Base-by-base conservation (phyloP, 129 eudicot species). In the Gnaphalium uliginosum region DNA sequence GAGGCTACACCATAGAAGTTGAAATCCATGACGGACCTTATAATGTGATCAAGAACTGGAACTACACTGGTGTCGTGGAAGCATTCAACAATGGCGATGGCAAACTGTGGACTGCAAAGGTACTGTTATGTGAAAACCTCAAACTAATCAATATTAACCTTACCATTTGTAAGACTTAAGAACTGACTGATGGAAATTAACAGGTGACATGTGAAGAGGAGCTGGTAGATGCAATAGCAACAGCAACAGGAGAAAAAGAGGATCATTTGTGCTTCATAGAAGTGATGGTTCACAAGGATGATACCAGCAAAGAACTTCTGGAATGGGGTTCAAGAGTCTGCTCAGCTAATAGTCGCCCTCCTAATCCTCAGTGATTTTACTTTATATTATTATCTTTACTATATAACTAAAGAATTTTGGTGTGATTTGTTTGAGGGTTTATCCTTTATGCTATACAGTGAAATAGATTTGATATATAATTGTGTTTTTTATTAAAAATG, bases 291-390 rank as follows among this genome's bases (percentile, higher is more conserved):
- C 89, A 86, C 76, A 86, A 82, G 56, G 89, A 85, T 59, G 89
- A 85, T 24, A 85, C 89, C 66, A 85, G 89, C 82, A 85, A 85
- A 85, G 89, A 85, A 71, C 82, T 85, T 41, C 86, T 85, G 2
- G 89, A 85, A 75, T 85, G 89, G 89, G 89, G 89, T 54, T 85
- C 89, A 24, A 82, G 89, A 75, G 89, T 85, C 21, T 85, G 82
- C 68, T 76, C 89, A 32, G 89, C 89, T 25, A 85, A 85, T 60
- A 76, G 84, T 33, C 89, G 89, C 66, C 84, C 86, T 18, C 89
- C 89, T n/a, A 85, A 85, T 76, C 89, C 89, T 33, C 89, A 85
- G 74, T 85, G 35, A 61, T 78, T 69, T 41, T 4, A 30, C 7
- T 1, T 74, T 6, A 1, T 53, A 71, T 50, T 23, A 13, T 27